Conservation (phyloP, 805 yeast genomes). For the Lipomyces yamadae region DNA sequence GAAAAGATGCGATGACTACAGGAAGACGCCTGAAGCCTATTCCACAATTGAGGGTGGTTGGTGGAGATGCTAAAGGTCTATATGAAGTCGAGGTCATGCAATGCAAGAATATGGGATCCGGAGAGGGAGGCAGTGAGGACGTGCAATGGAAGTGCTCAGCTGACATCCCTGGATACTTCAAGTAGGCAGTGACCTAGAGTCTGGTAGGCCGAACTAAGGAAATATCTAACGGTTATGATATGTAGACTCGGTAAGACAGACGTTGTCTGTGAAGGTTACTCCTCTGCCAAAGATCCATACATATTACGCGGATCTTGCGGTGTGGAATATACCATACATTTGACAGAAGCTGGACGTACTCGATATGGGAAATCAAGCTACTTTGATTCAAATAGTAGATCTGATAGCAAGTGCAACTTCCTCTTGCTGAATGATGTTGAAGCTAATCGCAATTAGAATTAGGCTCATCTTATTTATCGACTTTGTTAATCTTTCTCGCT, state of each 20-base stretch:
- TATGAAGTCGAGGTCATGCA: constrained; percentile 32
- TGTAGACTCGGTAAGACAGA: constrained; percentile 32
- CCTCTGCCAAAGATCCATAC: constrained; percentile 28
- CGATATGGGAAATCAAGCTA: constrained; percentile 15
- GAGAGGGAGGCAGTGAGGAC: constrained; percentile 33
- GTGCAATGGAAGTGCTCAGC: constrained; percentile 36
- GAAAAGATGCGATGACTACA: constrained; percentile 17
- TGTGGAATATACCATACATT: constrained; percentile 28
- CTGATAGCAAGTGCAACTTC: neutral
- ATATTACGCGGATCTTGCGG: constrained; percentile 33
- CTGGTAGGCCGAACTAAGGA: neutral
- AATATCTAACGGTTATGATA: neutral
- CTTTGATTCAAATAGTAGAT: neutral
- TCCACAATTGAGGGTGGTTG: constrained; percentile 27
- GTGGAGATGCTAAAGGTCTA: constrained; percentile 31
- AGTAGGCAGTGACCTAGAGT: constrained; percentile 12
- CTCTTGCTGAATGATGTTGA: neutral
- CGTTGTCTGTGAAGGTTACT: constrained; percentile 34
- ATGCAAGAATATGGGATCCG: constrained; percentile 35
- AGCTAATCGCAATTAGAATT: neutral
- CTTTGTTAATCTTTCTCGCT: constrained; percentile 3
- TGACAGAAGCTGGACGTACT: constrained; percentile 28
- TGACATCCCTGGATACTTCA: constrained; percentile 33
- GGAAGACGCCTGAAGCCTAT: constrained; percentile 20
- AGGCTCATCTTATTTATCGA: constrained; percentile 1